phyloP scores from a whole-genome alignment of 2,329 filamentous ascomycete genomes.

The Ustilaginoidea virens region DNA sequence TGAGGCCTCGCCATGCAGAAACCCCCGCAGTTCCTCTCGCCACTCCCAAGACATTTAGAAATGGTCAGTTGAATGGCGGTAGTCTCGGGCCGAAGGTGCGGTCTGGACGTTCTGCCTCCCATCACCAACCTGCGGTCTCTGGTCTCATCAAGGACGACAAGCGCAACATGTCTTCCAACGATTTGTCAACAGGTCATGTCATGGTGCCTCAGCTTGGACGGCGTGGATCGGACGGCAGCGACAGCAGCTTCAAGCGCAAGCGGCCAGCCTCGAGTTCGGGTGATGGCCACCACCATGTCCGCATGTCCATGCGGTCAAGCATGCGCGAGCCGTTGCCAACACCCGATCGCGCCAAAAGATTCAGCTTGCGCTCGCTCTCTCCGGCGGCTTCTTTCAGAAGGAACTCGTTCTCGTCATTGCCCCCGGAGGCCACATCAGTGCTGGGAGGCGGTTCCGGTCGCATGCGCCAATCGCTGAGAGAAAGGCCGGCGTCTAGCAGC shows the following conservation, averaged over 20 bases:
- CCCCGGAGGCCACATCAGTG: constrained; percentile 17
- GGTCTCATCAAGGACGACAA: constrained; percentile 9
- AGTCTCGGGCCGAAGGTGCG: constrained; percentile 4
- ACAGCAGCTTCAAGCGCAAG: constrained; percentile 68
- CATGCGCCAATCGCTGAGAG: constrained; percentile 31
- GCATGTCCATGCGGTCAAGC: constrained; percentile 51
- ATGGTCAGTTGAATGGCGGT: constrained; percentile 6
- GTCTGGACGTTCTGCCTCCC: constrained; percentile 14
- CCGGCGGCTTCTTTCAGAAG: constrained; percentile 41
- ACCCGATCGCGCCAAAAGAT: constrained; percentile 34
- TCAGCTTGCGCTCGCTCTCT: constrained; percentile 57
- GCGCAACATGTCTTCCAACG: constrained; percentile 12
- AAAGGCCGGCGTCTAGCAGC: constrained; percentile 16
- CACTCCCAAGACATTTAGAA: constrained; percentile 6
- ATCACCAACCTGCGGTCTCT: constrained; percentile 10
- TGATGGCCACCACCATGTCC: constrained; percentile 46
- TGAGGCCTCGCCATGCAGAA: no score
- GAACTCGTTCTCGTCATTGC: constrained; percentile 21
- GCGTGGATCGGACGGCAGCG: constrained; percentile 48
- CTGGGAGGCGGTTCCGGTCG: constrained; percentile 12
- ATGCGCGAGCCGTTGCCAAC: constrained; percentile 9
- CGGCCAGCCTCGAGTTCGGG: constrained; percentile 30
- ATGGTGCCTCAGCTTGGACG: constrained; percentile 28
- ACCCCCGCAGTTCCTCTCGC: constrained; percentile 1
- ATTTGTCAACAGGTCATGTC: constrained; percentile 7